Conservation (phyloP, 352 stramenopile species). For the Nannochloropsis limnetica region DNA sequence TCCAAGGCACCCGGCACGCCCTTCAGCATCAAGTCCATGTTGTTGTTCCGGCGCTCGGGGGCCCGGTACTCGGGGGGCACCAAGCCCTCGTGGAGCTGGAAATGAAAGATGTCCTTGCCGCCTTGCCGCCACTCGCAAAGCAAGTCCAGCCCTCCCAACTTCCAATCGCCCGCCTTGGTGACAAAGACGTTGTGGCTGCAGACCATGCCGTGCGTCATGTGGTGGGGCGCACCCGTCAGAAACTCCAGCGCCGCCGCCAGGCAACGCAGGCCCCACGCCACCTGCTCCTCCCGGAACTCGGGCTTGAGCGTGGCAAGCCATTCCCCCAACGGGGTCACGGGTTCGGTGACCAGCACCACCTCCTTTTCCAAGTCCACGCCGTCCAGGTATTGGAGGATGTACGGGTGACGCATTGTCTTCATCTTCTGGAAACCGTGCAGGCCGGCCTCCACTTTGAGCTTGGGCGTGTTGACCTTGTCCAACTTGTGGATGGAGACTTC, state of each 20-base stretch:
- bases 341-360: conserved; percentile 77
- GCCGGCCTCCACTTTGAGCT: conserved; percentile 37
- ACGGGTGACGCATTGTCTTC: conserved; percentile 78
- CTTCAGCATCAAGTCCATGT: conserved; percentile 6
- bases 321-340: conserved; percentile 67
- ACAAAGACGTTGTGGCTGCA: conserved; percentile 75
- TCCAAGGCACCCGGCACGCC: conserved; percentile 35
- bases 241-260: conserved; percentile 75
- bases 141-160: conserved; percentile 74
- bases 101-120: conserved; percentile 55
- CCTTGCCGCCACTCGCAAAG: conserved; percentile 63
- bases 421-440: conserved; percentile 61
- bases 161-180: conserved; percentile 78
- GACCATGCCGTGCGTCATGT: conserved; percentile 72
- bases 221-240: conserved; percentile 58
- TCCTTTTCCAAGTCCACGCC: conserved; percentile 57
- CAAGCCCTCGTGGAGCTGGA: conserved; percentile 54
- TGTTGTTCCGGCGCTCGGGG: conserved; percentile 65
- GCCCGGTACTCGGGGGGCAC: conserved; percentile 56
- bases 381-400: conserved; percentile 71
- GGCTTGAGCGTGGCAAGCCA: conserved; percentile 64
- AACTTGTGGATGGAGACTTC: conserved; percentile 75
- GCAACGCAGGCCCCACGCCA: conserved; percentile 73
- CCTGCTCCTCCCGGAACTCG: conserved; percentile 59
- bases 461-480: conserved; percentile 52